Evolutionary conservation across 768 basidiomycete species (phyloP).

Genomic region (Suillus placidus): DNA sequence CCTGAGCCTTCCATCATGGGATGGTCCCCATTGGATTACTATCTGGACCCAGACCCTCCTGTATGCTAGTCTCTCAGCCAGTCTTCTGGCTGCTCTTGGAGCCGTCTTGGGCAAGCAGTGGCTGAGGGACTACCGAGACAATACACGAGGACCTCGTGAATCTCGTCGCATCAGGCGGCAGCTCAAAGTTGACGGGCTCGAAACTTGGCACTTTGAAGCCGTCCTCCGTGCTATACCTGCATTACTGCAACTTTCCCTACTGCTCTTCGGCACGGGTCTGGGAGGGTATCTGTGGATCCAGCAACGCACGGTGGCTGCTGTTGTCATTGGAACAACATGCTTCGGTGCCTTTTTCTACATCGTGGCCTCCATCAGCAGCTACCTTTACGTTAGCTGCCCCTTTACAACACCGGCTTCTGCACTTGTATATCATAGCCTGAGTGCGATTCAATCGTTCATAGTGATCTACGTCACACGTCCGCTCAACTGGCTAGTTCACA

Average conservation of each 20-base stretch:
- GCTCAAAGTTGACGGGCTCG: not conserved
- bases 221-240: slow-evolving; percentile 12
- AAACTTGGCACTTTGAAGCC: slow-evolving; percentile 11
- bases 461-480: not conserved
- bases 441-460: not conserved
- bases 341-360: slow-evolving; percentile 1
- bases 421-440: not conserved
- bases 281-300: slow-evolving; percentile 10
- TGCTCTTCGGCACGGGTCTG: slow-evolving; percentile 16
- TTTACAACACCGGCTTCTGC: not conserved
- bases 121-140: not conserved
- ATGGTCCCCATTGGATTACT: slow-evolving; percentile 8
- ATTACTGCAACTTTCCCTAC: slow-evolving; percentile 15
- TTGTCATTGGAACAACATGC: slow-evolving; percentile 3
- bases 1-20: slow-evolving; percentile 13
- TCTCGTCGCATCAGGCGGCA: not conserved
- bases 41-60: slow-evolving; percentile 13
- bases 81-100: slow-evolving; percentile 17
- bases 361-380: not conserved
- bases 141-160: not conserved
- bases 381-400: not conserved
- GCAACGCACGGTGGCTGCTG: slow-evolving; percentile 1
- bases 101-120: slow-evolving; percentile 20
- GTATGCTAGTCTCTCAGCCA: slow-evolving; percentile 16
- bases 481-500: too few relatives aligned